phyloP scores from a whole-genome alignment of 768 basidiomycete genomes.

The Trametes meyenii region DNA sequence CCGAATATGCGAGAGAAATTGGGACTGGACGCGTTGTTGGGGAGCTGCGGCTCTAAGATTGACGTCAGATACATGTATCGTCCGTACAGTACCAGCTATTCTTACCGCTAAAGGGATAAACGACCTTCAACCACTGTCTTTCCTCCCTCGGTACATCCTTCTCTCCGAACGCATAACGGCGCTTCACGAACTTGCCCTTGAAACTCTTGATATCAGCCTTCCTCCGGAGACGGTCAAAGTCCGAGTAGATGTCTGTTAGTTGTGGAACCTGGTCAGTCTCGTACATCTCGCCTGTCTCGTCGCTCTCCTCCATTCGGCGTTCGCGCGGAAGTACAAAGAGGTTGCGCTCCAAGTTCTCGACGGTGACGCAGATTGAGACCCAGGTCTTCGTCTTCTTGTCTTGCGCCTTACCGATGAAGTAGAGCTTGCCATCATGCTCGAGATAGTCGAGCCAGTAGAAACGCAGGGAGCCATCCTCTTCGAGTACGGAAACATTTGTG shows the following conservation, averaged over 20 bases:
- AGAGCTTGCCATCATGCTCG: conserved; percentile 81
- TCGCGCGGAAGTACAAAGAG: conserved; percentile 85
- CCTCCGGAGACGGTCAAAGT: conserved; percentile 80
- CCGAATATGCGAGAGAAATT: conserved; percentile 90
- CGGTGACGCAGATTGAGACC: conserved; percentile 85
- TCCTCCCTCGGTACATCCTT: conserved; percentile 79
- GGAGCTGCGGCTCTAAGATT: conserved; percentile 68
- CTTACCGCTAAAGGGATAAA: conserved; percentile 87
- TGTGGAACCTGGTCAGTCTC: conserved; percentile 80
- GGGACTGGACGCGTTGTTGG: conserved; percentile 70
- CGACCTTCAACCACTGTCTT: conserved; percentile 88
- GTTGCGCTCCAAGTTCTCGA: conserved; percentile 87
- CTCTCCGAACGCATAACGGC: conserved; percentile 93
- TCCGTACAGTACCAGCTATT: not conserved
- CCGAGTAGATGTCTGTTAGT: conserved; percentile 71
- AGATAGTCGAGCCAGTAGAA: conserved; percentile 98
- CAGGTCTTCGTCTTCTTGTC: conserved; percentile 71
- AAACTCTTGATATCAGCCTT: conserved; percentile 70
- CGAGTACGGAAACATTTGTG: conserved; percentile 60
- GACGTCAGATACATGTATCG: not conserved
- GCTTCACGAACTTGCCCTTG: conserved; percentile 82
- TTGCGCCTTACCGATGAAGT: conserved; percentile 90
- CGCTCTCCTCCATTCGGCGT: conserved; percentile 57
- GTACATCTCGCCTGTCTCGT: conserved; percentile 58
- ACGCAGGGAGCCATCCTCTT: conserved; percentile 80